phyloP scores from a whole-genome alignment of 1,284 basidiomycete genomes.

The Melampsora americana region DNA sequence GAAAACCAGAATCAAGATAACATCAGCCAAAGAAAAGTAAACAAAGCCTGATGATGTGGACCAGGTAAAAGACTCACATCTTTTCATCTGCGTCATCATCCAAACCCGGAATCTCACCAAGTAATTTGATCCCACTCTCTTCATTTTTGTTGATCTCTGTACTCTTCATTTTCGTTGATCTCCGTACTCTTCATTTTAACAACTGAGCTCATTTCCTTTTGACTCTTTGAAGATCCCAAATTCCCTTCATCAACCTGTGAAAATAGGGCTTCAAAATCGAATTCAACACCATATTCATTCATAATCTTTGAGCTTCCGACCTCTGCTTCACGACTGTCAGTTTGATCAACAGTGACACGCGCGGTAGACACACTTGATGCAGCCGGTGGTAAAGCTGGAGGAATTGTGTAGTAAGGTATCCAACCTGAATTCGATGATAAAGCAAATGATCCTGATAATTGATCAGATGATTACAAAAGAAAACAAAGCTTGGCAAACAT shows the following conservation, averaged over 20 bases:
- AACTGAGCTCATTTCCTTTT: conserved; percentile 58
- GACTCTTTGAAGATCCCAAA: conserved; percentile 59
- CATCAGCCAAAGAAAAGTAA: not conserved
- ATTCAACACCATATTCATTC: conserved; percentile 65
- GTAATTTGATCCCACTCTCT: conserved; percentile 28
- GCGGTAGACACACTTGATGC: conserved; percentile 46
- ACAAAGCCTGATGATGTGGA: not conserved
- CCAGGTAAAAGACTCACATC: conserved; percentile 1
- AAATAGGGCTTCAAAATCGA: conserved; percentile 71
- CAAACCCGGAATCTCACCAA: conserved; percentile 32
- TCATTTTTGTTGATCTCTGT: conserved; percentile 45
- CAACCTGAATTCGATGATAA: conserved; percentile 75
- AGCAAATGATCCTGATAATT: conserved; percentile 41
- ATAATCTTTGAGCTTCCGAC: conserved; percentile 72
- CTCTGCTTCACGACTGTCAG: conserved; percentile 63
- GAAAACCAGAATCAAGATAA: not conserved
- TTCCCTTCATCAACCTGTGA: conserved; percentile 70
- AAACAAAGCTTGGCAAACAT: not conserved
- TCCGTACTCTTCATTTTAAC: too few species aligned
- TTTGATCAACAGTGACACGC: conserved; percentile 60
- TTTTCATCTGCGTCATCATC: conserved; percentile 47
- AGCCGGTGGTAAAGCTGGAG: conserved; percentile 65
- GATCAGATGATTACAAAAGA: conserved; percentile 22
- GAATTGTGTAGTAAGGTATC: conserved; percentile 79
- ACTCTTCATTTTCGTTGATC: too few species aligned